Base-by-base conservation (phyloP, 179 eudicot genomes). In the Vitellaria paradoxa region DNA sequence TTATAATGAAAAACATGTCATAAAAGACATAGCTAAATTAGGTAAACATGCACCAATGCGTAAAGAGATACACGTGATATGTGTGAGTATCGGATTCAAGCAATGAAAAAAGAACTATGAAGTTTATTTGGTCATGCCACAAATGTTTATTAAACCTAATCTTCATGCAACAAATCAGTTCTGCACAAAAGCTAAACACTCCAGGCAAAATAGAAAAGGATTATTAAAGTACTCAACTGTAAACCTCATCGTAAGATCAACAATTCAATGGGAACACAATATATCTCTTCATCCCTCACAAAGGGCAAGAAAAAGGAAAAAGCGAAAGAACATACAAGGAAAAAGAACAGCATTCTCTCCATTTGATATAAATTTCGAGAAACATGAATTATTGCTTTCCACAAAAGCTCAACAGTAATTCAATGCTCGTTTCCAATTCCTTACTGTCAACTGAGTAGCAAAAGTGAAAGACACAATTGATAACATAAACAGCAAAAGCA, bases 261-360 rank as follows among this genome's bases (percentile, higher is more conserved):
- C 7, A 26, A 65, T 65, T 30, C 6, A 26, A 24, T 26, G 17
- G 24, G 24, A 67, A 46, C 71, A 12, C n/a, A 37, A 30, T 65
- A 67, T 7, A 18, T 40, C 70, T 45, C 53, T 67, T 67, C n/a
- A 40, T 67, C 70, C 53, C 45, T n/a, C 50, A 67, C 11, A 67
- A 67, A 67, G 52, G 70, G 24, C 12, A 67, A 42, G 5, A 18
- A 67, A 67, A n/a, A 8, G 53, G 50, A n/a, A 17, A 65, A 65
- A 65, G 37, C n/a, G 14, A 65, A 30, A 37, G 18, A 45, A 26
- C 53, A 53, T 8, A 53, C 10, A 24, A 15, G 60, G 21, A 52
- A 26, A 71, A 15, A 62, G 62, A 30, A 15, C 53, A 56, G 30
- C 18, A 42, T 56, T 59, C 47, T 55, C 65, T 72, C 65, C 17